Evolutionary conservation across 2,329 filamentous ascomycete species (phyloP), one percentile per base, ranked within the genome.

Genomic region (Hypoxylon sp.): DNA sequence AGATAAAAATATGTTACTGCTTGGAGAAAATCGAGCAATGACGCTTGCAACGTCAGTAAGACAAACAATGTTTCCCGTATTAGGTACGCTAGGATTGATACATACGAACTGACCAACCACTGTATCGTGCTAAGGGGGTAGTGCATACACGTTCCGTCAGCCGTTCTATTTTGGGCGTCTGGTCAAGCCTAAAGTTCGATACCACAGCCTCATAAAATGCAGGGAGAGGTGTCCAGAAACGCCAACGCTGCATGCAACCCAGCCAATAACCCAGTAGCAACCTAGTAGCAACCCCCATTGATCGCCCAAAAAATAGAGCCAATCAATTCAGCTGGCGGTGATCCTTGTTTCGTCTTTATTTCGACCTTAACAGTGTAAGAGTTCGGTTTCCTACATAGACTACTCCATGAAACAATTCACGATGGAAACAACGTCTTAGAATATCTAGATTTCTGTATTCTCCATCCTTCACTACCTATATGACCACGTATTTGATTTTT

Each of bases 121-220:
- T 47, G 29, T 31, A 50, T 52, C 52, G 19, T 42, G 13, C 35
- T 35, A 52, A 50, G 63, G 59, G 58, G 58, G 52, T 62, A 53
- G 54, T 47, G 51, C 60, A 60, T 61, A 47, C 29, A 50, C 22
- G n/a, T 50, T 33, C 46, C 47, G 44, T 64, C 66, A 62, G 54
- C 68, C 55, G 65, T 67, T 69, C 69, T 70, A 71, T 69, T 71
- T 71, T 67, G 31, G 58, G 61, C 14, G 13, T 37, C 19, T 52
- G 26, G 51, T 56, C 37, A 59, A 60, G 67, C 58, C 50, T 47
- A 55, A 69, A 65, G 39, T 22, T 51, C 44, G 31, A 63, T 48
- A 46, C 37, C 67, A 65, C 33, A 68, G 68, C 65, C 68, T 71
- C 68, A 53, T 61, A 54, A 53, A 29, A 70, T 71, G 68, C 65